Base-by-base conservation (phyloP, 108 stramenopile genomes). In the Stephanodiscus minutulus region DNA sequence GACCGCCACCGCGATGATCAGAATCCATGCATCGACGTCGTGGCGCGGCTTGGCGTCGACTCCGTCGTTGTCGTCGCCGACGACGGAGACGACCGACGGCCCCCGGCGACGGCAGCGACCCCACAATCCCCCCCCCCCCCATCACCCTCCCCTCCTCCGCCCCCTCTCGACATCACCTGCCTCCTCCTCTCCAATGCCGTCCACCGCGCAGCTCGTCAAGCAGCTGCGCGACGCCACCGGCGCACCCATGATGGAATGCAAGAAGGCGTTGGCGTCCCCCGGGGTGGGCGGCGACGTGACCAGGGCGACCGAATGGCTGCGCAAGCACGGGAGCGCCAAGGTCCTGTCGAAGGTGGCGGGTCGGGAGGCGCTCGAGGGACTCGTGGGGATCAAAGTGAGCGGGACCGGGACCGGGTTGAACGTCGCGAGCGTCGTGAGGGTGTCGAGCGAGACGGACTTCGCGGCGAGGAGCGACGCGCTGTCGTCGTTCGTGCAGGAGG, bases 241-340 rank as follows among this genome's bases (percentile, higher is more conserved):
- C 10, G 92, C 92, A 17, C 92, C 92, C 8, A 90, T 93, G 82
- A 89, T 90, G 78, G 92, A 93, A 62, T 93, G 92, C 77, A 90
- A 90, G 57, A 93, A 89, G 60, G 92, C 92, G 1, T 64, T 93
- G 62, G 46, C 79, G 35, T 78, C 86, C 22, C 71, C 77, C 18
- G 86, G 81, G 31, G 82, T 83, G 9, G 77, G 85, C 52, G 18
- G 58, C 33, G 73, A 81, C 35, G 31, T 86, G 10, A 48, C 77
- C 21, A 61, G 72, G 29, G 88, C 92, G n/a, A 64, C 79, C 70
- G 92, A 93, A 70, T 93, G 90, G 90, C 68, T 93, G 27, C 88
- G 92, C 37, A 84, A 88, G 63, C 85, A 91, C 57, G 92, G 92
- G 13, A 76, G 83, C 21, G 88, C 89, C 59, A 93, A 89, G 82